These are phyloP conservation scores for Solanum dulcamara DNA, from an alignment of 257 asterid genomes.

Conservation along the genomic window DNA sequence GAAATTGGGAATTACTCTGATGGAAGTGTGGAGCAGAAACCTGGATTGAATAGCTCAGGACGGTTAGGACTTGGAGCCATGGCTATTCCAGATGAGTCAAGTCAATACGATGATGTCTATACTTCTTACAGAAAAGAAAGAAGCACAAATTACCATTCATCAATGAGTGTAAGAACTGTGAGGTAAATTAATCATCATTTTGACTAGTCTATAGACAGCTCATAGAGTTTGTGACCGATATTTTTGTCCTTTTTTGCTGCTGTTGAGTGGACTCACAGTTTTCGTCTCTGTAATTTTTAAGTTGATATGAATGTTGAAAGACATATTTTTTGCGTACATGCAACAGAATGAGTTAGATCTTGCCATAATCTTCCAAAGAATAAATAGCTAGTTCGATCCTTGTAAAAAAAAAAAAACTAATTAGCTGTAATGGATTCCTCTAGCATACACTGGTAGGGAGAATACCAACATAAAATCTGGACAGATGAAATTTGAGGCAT, in stretches of 20 bases:
- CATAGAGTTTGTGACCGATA: background rate
- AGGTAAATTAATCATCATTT: background rate
- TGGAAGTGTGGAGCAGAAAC: constrained; percentile 56
- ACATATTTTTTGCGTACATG: background rate
- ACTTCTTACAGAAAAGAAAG: constrained; percentile 82
- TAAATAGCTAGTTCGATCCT: background rate
- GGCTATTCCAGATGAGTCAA: constrained; percentile 58
- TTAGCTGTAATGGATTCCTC: background rate
- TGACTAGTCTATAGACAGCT: background rate
- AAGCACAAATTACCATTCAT: constrained; percentile 68
- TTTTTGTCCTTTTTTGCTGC: background rate
- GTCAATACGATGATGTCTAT: constrained; percentile 88
- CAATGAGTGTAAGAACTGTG: constrained; percentile 70
- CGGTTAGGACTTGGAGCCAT: constrained; percentile 77
- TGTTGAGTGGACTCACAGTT: background rate
- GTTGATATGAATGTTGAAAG: background rate
- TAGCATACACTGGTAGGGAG: background rate
- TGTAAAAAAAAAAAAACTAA: background rate
- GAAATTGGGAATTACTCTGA: constrained; percentile 47
- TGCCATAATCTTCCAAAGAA: background rate
- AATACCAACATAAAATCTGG: background rate
- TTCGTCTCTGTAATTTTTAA: background rate
- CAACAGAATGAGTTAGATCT: background rate
- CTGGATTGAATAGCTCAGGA: constrained; percentile 53
- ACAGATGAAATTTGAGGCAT: background rate